Conservation (phyloP, 306 rosid genomes). For the Morella rubra region DNA sequence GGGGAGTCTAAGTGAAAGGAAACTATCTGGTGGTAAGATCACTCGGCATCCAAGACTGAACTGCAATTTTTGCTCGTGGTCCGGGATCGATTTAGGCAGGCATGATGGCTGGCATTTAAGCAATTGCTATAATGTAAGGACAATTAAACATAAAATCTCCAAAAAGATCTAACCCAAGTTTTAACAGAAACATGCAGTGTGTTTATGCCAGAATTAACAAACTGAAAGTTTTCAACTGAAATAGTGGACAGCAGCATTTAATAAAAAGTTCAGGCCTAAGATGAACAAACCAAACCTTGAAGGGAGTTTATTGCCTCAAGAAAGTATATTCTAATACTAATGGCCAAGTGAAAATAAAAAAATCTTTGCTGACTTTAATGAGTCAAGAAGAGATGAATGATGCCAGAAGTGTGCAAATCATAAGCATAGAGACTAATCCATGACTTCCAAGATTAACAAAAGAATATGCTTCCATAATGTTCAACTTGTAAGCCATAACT, state of each 20-base stretch:
- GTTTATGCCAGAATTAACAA: neutral
- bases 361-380: neutral
- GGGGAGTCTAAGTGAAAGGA: slow-evolving; percentile 79
- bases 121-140: slow-evolving; percentile 10
- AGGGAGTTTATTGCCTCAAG: neutral
- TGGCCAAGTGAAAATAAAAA: neutral
- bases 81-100: slow-evolving; percentile 60
- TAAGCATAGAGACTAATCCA: neutral
- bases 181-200: neutral
- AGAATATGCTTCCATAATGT: neutral
- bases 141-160: neutral
- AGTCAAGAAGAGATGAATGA: neutral
- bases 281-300: neutral
- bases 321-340: neutral
- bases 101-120: slow-evolving; percentile 63
- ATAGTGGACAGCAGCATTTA: slow-evolving; percentile 1
- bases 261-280: slow-evolving; percentile 1
- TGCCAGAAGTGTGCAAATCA: neutral
- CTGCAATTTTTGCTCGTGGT: slow-evolving; percentile 67
- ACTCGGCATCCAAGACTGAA: slow-evolving; percentile 75
- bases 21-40: slow-evolving; percentile 87
- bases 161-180: neutral
- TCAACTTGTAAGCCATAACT: neutral
- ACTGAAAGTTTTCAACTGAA: neutral
- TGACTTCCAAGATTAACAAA: neutral